Evolutionary conservation across 148 eudicot species (phyloP), one percentile per base, ranked within the genome.

Genomic region (Rhododendron mucronatum): DNA sequence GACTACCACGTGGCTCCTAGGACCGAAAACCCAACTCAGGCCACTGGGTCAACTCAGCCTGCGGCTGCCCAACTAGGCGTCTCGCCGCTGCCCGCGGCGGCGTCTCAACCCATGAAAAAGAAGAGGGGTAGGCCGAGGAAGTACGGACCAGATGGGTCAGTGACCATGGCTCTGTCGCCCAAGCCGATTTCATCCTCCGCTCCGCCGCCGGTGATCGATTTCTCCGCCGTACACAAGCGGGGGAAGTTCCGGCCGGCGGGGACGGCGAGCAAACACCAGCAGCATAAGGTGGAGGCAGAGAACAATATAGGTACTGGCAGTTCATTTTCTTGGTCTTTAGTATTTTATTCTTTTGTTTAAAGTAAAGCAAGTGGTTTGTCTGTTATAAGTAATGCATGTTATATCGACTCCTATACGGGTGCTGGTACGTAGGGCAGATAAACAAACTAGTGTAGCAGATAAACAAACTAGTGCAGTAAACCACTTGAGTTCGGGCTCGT

Each of bases 51-150:
- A 88, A 51, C 90, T 73, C 91, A 91, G 51, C 84, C 89, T 23
- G 76, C 87, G 53, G 81, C 85, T 13, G 21, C 81, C 50, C 94
- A 88, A 37, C 81, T 81, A 82, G 90, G 65, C 41, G 89, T 57
- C 2, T 51, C 87, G 39, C 71, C 89, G 87, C 77, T 53, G 87
- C 69, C 84, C 33, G 35, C 80, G 37, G 86, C 65, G 2, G 61
- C 35, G 78, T 37, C 45, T 39, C 11, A 55, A 30, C 44, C 87
- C 30, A 35, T 65, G 88, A 95, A 93, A 93, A 96, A 96, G 91
- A 97, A 97, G 87, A 90, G 98, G 84, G 99, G 99, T 0, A 91
- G 99, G 65, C 99, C 99, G 59, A 92, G 98, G 82, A 97, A 97
- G 91, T 95, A 97, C 82, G 98, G 90, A 4, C 92, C 98, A 7